Base-by-base conservation (phyloP, 805 yeast species). In the Candida montana region DNA sequence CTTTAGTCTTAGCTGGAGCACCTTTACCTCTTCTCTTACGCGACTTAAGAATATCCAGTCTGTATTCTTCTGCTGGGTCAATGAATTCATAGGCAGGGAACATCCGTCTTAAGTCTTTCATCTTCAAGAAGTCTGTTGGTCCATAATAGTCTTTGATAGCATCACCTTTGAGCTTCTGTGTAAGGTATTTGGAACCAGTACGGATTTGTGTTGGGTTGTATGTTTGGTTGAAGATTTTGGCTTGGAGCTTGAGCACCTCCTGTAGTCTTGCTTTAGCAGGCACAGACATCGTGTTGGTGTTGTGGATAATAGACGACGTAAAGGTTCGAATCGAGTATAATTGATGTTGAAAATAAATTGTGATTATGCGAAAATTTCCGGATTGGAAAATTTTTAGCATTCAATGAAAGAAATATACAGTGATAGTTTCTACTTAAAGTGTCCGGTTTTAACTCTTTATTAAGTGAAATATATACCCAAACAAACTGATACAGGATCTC, bases 21-120 rank as follows among this genome's bases (percentile, higher is more conserved):
- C 91, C 90, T 64, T 85, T 85, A 64, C 87, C 90, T 77, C 93
- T 83, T 74, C 83, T 81, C 71, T 80, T 84, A 63, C 86, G 73
- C 32, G 60, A 48, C 17, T 51, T 54, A 26, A 54, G 30, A 18
- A 57, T 52, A 20, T 54, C 73, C 47, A 82, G 56, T 63, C 95
- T 73, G 62, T 81, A 79, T 33, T 72, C 76, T 59, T 85, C 95
- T 46, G 75, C 77, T 41, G 82, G 83, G 51, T 83, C 83, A 6
- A 73, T 71, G 49, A 85, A 73, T 39, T 68, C 67, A 45, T 66
- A 58, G 28, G 62, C 63, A 4, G 77, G 76, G 50, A 52, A 79
- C 63, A 79, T 64, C 29, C 66, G 60, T 55, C 74, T 75, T 58
- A 82, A 67, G 51, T 81, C 78, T 48, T 67, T 71, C 60, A 80